Evolutionary conservation across 805 yeast genomes (phyloP), one percentile per base, ranked within the genome.

Genomic region (Candida awuae): DNA sequence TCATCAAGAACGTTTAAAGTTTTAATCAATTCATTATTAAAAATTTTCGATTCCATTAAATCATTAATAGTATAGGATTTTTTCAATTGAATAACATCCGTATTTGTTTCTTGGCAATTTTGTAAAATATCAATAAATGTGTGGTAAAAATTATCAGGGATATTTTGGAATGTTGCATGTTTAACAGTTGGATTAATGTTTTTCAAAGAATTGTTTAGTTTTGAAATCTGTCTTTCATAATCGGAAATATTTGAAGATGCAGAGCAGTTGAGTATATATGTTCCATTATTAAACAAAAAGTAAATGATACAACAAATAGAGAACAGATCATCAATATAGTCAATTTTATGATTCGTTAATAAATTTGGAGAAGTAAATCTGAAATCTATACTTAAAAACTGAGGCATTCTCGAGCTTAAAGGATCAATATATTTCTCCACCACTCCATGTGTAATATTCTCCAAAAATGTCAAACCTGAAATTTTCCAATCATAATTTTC

Each of bases 401-500:
- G 43, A 2, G 97, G 95, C 37, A 85, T 70, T 35, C 92, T 64
- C 6, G 87, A 79, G 48, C 86, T 87, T 45, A 74, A 70, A 35
- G 80, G 82, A 51, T 84, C 84, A 32, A 84, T 63, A 47, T 69
- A 77, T 54, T 68, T 83, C 40, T 78, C 85, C 4, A 68, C 70
- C 13, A 70, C 73, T 29, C 59, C 64, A 3, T 68, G 63, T 5
- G 68, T 59, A 30, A 70, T 45, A 13, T 32, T 58, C 48, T 65
- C 84, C 53, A 66, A 73, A 56, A 63, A 71, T 52, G 63, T 73
- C 46, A 92, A 70, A 0, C 97, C 97, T 6, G 83, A 72, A 2
- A 92, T 56, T 57, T 90, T 92, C 97, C 98, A 92, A 61, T 92
- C 97, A 4, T 94, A 88, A 48, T 78, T 82, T 29, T 77, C 81